These are phyloP conservation scores for Neonectria coccinea DNA, from an alignment of 2,329 filamentous ascomycete species.

Conservation along the genomic window DNA sequence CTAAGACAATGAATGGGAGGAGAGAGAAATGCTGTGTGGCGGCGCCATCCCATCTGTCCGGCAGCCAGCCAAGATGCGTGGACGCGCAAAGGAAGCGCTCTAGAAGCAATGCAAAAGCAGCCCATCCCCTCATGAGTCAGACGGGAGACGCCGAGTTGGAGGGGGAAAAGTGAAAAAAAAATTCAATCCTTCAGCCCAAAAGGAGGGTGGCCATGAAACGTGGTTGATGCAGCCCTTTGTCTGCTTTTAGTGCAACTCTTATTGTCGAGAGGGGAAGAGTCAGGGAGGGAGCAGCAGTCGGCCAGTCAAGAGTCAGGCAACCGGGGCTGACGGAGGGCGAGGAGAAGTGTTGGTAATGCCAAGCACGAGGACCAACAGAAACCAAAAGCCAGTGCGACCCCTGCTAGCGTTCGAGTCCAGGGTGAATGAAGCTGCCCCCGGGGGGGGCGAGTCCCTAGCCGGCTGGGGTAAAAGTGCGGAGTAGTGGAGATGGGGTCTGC, in stretches of 20 bases:
- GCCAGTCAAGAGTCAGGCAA: constrained; percentile 29
- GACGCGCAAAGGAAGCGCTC: constrained; percentile 32
- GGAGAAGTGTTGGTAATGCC: constrained; percentile 27
- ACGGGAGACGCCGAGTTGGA: background rate
- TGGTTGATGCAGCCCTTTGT: constrained; percentile 35
- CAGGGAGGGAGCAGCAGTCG: constrained; percentile 2
- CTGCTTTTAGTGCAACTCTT: constrained; percentile 15
- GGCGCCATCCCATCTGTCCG: constrained; percentile 38
- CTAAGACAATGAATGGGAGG: background rate
- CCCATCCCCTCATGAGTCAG: constrained; percentile 19
- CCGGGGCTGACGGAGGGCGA: constrained; percentile 25
- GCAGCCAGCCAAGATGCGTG: constrained; percentile 6
- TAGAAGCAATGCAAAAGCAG: constrained; percentile 32
- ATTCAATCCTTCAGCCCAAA: background rate
- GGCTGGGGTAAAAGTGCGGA: constrained; percentile 41
- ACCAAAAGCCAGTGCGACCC: constrained; percentile 8
- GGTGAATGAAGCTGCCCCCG: background rate
- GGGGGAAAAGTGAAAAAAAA: background rate
- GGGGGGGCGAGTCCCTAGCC: background rate
- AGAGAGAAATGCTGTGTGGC: constrained; percentile 19
- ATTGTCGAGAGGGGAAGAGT: constrained; percentile 21
- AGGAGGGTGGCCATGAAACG: constrained; percentile 36
- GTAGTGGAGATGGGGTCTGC: constrained; percentile 37
- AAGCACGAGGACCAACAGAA: constrained; percentile 10
- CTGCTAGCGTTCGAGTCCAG: background rate